These are phyloP conservation scores for Xylaria sp. DNA, from an alignment of 495 filamentous ascomycete species.

Conservation along the genomic window DNA sequence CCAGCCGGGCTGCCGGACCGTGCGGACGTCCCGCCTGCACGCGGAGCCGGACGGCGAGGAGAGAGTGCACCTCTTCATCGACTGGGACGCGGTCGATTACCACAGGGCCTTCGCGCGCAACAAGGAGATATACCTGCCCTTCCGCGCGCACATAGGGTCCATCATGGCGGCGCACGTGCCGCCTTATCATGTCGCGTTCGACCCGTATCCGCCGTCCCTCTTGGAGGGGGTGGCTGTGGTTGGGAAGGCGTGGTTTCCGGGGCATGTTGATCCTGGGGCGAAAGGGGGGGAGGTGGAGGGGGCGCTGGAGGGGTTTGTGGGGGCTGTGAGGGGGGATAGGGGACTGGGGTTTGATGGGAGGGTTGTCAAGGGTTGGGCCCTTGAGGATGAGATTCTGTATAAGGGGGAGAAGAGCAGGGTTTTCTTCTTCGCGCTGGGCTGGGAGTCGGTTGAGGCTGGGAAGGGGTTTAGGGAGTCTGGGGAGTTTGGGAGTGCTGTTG, in stretches of 20 bases:
- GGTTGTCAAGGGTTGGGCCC: constrained; percentile 50
- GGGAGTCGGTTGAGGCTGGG: constrained; percentile 63
- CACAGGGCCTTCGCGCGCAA: constrained; percentile 33
- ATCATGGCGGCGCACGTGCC: constrained; percentile 16
- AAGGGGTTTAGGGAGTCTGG: constrained; percentile 52
- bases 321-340: background rate
- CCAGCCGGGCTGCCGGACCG: constrained; percentile 28
- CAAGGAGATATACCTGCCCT: constrained; percentile 22
- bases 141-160: constrained; percentile 17
- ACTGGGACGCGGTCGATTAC: constrained; percentile 28
- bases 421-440: constrained; percentile 56
- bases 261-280: too few species aligned
- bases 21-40: constrained; percentile 9
- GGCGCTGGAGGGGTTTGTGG: background rate
- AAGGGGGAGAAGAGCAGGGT: constrained; percentile 51
- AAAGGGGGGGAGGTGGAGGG: background rate
- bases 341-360: constrained; percentile 39
- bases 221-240: constrained; percentile 1
- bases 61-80: constrained; percentile 29
- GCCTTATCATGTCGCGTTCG: constrained; percentile 31
- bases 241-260: constrained; percentile 14
- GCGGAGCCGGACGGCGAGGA: constrained; percentile 1
- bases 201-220: constrained; percentile 14
- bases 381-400: constrained; percentile 53
- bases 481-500: constrained; percentile 46